Conservation (phyloP, 1,139 yeast species). For the Ogataea hybrid region DNA sequence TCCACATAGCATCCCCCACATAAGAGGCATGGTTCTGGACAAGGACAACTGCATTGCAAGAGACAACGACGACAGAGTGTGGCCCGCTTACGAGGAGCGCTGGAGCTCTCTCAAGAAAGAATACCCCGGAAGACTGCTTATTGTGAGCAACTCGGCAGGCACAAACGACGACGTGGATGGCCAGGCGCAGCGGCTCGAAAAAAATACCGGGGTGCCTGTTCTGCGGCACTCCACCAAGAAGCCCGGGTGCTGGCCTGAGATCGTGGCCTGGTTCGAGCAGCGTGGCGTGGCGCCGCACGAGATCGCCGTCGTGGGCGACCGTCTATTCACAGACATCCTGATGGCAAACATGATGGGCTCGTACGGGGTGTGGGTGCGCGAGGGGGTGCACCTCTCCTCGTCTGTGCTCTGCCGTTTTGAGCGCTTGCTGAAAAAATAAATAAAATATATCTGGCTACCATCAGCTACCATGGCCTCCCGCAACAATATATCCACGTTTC, state of each 20-base stretch:
- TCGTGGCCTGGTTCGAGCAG: slow-evolving; percentile 53
- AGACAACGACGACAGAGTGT: slow-evolving; percentile 76
- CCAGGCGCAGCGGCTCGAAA: slow-evolving; percentile 59
- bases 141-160: slow-evolving; percentile 94
- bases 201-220: slow-evolving; percentile 71
- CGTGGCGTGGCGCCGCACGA: slow-evolving; percentile 56
- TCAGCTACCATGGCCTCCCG: slow-evolving; percentile 3
- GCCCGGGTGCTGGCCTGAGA: slow-evolving; percentile 83
- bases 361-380: slow-evolving; percentile 76
- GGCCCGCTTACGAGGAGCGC: slow-evolving; percentile 64
- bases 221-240: slow-evolving; percentile 78
- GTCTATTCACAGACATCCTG: slow-evolving; percentile 84
- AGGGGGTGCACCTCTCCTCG: slow-evolving; percentile 65
- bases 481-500: slow-evolving; percentile 3
- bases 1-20: slow-evolving; percentile 36
- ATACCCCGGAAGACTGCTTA: slow-evolving; percentile 71
- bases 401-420: slow-evolving; percentile 53
- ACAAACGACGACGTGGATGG: slow-evolving; percentile 68
- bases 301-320: slow-evolving; percentile 84
- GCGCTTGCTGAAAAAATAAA: slow-evolving; percentile 34
- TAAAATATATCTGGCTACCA: not conserved
- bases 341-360: slow-evolving; percentile 97
- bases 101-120: slow-evolving; percentile 55
- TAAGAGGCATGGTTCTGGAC: slow-evolving; percentile 83
- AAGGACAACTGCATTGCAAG: slow-evolving; percentile 94